Evolutionary conservation across 116 monocot genomes (phyloP).

Genomic region (Posidonia oceanica): DNA sequence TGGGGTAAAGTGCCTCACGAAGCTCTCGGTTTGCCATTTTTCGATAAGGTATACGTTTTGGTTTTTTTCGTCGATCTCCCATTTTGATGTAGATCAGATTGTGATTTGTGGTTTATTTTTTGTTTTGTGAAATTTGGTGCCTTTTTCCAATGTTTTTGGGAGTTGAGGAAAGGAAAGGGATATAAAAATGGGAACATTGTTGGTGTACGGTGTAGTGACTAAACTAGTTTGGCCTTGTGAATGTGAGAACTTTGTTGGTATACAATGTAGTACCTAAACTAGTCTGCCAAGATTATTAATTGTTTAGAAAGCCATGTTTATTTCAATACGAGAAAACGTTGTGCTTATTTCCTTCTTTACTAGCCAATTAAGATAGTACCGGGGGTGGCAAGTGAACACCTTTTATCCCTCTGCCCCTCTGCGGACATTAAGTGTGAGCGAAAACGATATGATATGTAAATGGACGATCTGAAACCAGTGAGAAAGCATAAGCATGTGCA

Average conservation of each 20-base stretch:
- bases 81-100: not conserved
- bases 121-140: not conserved
- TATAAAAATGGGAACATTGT: not conserved
- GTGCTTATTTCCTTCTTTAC: too few species aligned
- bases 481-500: not conserved
- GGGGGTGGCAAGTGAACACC: too few species aligned
- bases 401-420: too few species aligned
- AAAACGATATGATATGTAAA: not conserved
- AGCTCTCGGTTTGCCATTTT: conserved; percentile 66
- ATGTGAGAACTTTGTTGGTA: not conserved
- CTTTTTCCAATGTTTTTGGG: too few species aligned
- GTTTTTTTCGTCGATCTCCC: not conserved
- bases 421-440: too few species aligned
- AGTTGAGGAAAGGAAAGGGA: not conserved
- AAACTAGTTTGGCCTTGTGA: not conserved
- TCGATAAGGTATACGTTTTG: not conserved
- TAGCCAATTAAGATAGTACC: too few species aligned
- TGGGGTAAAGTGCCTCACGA: conserved; percentile 52
- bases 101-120: not conserved
- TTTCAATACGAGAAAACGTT: not conserved
- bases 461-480: not conserved
- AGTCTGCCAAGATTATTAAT: not conserved
- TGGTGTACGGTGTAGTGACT: not conserved
- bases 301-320: not conserved
- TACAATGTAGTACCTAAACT: not conserved